Percentiles rank a stretch among this genome's conserved stretches.
phyloP scores from a whole-genome alignment of 2,329 filamentous ascomycete species.

The Trichothecium roseum region DNA sequence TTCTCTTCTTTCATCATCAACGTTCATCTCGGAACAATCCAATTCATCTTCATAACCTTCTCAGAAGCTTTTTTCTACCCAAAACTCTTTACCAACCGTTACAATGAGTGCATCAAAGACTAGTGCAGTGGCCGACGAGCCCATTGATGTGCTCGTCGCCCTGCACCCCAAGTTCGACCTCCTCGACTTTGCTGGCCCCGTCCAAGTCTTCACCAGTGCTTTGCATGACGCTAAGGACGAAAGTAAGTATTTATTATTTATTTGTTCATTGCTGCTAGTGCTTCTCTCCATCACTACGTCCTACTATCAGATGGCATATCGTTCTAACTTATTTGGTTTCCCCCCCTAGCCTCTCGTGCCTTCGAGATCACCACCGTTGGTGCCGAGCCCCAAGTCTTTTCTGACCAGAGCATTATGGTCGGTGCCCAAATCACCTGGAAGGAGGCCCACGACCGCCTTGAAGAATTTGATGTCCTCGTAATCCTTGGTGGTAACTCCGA shows the following conservation, averaged over 20 bases:
- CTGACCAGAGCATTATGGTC: constrained; percentile 56
- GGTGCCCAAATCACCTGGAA: constrained; percentile 68
- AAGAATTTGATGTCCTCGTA: constrained; percentile 72
- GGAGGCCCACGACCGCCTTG: constrained; percentile 62
- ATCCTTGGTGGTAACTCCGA: constrained; percentile 63
- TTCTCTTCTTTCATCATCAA: constrained; percentile 11
- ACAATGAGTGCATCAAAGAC: constrained; percentile 48
- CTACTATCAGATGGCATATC: too few species aligned
- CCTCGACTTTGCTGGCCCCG: constrained; percentile 45
- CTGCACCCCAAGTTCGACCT: constrained; percentile 51
- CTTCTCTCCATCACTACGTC: too few species aligned
- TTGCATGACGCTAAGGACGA: constrained; percentile 42
- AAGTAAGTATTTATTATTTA: constrained; percentile 26
- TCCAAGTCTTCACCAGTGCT: constrained; percentile 40
- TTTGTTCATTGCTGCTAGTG: neutral
- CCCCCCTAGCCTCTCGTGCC: constrained; percentile 36
- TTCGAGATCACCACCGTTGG: constrained; percentile 48
- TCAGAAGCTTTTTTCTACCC: constrained; percentile 8
- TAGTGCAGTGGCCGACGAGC: constrained; percentile 48
- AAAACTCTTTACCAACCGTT: constrained; percentile 19
- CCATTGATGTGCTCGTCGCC: constrained; percentile 49
- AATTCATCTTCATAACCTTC: constrained; percentile 4
- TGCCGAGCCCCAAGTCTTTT: constrained; percentile 43
- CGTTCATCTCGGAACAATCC: constrained; percentile 9
- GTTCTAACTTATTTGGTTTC: too few species aligned